phyloP scores from a whole-genome alignment of 2,329 filamentous ascomycete species.

The Byssochlamys sp. region DNA sequence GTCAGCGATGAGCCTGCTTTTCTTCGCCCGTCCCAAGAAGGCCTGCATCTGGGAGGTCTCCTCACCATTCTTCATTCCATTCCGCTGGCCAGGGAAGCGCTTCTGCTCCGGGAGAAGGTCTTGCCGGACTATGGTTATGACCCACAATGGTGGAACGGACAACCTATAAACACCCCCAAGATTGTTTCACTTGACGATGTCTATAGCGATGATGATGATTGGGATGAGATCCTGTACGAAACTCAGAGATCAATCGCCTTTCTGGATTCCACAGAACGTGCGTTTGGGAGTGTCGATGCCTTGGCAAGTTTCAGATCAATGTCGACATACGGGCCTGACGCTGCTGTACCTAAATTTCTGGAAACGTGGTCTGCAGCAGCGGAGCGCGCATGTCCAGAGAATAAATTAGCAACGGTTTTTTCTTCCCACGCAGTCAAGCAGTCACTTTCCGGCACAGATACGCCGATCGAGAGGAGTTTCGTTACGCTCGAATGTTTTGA shows the following conservation, averaged over 20 bases:
- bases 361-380: constrained; percentile 42
- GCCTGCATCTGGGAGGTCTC: constrained; percentile 47
- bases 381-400: constrained; percentile 31
- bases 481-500: constrained; percentile 30
- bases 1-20: constrained; percentile 45
- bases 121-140: constrained; percentile 46
- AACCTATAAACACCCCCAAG: constrained; percentile 40
- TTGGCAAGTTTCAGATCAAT: constrained; percentile 37
- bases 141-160: constrained; percentile 54
- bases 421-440: constrained; percentile 37
- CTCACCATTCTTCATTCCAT: constrained; percentile 55
- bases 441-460: constrained; percentile 17
- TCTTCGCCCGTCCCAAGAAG: constrained; percentile 45
- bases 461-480: constrained; percentile 27
- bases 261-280: constrained; percentile 47
- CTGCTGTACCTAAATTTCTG: constrained; percentile 37
- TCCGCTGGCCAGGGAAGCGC: constrained; percentile 48
- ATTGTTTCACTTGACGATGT: constrained; percentile 39
- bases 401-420: constrained; percentile 36
- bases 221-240: constrained; percentile 45
- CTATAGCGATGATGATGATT: constrained; percentile 23
- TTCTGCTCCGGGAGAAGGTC: constrained; percentile 40
- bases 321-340: constrained; percentile 25
- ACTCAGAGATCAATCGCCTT: constrained; percentile 54
- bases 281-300: constrained; percentile 49